phyloP scores from a whole-genome alignment of 306 rosid species.

The Vigna angularis region DNA sequence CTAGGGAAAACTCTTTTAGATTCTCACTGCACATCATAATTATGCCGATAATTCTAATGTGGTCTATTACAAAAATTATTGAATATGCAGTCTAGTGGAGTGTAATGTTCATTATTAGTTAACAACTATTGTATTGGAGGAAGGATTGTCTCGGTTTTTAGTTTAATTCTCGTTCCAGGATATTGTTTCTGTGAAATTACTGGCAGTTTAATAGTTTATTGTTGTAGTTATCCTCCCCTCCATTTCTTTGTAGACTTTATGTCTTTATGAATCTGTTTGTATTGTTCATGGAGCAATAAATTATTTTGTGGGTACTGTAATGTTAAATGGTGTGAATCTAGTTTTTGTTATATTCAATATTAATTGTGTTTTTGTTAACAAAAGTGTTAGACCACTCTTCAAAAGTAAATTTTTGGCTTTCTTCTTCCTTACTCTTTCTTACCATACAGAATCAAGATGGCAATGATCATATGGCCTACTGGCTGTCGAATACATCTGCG shows the following conservation, averaged over 20 bases:
- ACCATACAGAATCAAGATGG: slow-evolving; percentile 74
- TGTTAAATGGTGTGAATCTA: slow-evolving; percentile 5
- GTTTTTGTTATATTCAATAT: neutral
- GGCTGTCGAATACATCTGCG: slow-evolving; percentile 88
- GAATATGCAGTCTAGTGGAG: neutral
- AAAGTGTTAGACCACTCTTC: neutral
- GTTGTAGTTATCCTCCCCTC: slow-evolving; percentile 5
- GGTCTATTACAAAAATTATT: neutral
- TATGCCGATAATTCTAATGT: slow-evolving; percentile 5
- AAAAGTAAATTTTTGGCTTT: slow-evolving; percentile 2
- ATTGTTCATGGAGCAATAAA: neutral
- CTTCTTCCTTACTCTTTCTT: slow-evolving; percentile 25
- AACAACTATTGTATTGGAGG: neutral
- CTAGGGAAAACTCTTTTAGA: neutral
- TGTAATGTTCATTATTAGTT: neutral
- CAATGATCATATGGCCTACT: slow-evolving; percentile 85
- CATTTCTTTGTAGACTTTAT: neutral
- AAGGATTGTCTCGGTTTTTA: neutral
- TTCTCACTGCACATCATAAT: neutral
- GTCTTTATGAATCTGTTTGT: neutral
- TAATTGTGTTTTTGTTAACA: slow-evolving; percentile 24
- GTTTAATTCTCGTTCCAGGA: slow-evolving; percentile 5
- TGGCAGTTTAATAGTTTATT: slow-evolving; percentile 9
- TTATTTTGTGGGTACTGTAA: slow-evolving; percentile 8
- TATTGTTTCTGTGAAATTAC: neutral